Conservation (phyloP, 2,329 filamentous ascomycete species). For the Cladosporium phlei region DNA sequence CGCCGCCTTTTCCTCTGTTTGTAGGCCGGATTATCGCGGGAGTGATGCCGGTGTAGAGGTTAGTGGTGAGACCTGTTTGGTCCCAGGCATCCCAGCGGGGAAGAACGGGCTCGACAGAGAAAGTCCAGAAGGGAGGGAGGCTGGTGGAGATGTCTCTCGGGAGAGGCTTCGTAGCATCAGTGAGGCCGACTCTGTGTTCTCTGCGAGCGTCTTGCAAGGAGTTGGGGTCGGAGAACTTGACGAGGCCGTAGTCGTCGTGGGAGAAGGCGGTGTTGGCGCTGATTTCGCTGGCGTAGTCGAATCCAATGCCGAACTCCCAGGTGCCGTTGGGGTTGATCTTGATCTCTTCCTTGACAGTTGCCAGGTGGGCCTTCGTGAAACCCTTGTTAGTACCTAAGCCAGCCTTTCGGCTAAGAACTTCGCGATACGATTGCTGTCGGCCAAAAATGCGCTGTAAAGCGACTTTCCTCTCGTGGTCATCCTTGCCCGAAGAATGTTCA, state of each 20-base stretch:
- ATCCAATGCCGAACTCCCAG: conserved; percentile 7
- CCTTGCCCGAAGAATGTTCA: conserved; percentile 17
- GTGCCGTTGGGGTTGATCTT: conserved; percentile 2
- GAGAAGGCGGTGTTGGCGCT: conserved; percentile 9
- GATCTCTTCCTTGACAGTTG: neutral
- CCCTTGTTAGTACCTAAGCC: conserved; percentile 1
- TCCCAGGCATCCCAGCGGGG: conserved; percentile 14
- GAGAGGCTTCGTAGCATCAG: neutral
- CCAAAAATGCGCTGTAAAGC: conserved; percentile 23
- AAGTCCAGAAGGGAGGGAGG: conserved; percentile 18
- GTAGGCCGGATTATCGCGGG: conserved; percentile 16
- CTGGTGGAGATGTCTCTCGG: conserved; percentile 5
- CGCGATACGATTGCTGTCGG: conserved; percentile 15
- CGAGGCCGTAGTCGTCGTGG: conserved; percentile 1
- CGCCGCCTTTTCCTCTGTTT: neutral
- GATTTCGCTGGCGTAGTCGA: conserved; percentile 7
- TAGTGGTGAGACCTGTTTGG: conserved; percentile 15
- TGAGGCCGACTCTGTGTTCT: conserved; percentile 8
- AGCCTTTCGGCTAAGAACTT: conserved; percentile 3
- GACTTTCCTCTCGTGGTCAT: conserved; percentile 17
- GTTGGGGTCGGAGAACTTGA: conserved; percentile 9
- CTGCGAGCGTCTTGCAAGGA: conserved; percentile 4
- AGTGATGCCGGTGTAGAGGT: conserved; percentile 16
- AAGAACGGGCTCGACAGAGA: conserved; percentile 13
- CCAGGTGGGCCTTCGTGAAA: conserved; percentile 2